Conservation (phyloP, 164 flowering plant species). For the Nymphaea thermarum region DNA sequence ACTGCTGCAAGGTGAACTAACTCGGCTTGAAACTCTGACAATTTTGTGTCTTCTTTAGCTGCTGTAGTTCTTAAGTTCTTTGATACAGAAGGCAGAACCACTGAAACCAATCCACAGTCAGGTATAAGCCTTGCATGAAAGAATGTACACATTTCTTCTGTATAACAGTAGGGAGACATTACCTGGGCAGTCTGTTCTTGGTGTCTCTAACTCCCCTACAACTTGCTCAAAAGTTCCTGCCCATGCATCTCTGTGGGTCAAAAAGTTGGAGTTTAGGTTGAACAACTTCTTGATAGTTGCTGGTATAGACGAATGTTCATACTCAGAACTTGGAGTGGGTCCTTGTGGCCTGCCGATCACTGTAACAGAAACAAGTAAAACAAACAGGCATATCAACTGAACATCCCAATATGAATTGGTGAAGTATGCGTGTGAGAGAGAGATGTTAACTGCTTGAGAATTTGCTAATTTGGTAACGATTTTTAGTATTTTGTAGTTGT, state of each 20-base stretch:
- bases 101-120: slow-evolving; percentile 6
- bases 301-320: slow-evolving; percentile 88
- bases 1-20: slow-evolving; percentile 78
- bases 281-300: slow-evolving; percentile 92
- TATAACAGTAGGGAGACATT: neutral
- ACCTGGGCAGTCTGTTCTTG: slow-evolving; percentile 47
- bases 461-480: no score
- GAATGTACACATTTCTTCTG: no score
- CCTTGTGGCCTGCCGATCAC: slow-evolving; percentile 72
- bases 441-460: no score
- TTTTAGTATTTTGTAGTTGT: no score
- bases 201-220: slow-evolving; percentile 45
- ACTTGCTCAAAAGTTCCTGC: slow-evolving; percentile 92
- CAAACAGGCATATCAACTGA: neutral
- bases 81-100: slow-evolving; percentile 14
- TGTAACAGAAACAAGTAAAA: slow-evolving; percentile 6
- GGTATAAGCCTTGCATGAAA: neutral
- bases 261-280: slow-evolving; percentile 75
- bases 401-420: neutral
- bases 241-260: slow-evolving; percentile 97
- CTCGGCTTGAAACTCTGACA: slow-evolving; percentile 62
- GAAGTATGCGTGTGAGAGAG: no score
- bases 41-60: slow-evolving; percentile 14
- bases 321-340: slow-evolving; percentile 66
- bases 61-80: slow-evolving; percentile 13